Conservation (phyloP, 495 filamentous ascomycete genomes). For the Jackrogersella minutella region DNA sequence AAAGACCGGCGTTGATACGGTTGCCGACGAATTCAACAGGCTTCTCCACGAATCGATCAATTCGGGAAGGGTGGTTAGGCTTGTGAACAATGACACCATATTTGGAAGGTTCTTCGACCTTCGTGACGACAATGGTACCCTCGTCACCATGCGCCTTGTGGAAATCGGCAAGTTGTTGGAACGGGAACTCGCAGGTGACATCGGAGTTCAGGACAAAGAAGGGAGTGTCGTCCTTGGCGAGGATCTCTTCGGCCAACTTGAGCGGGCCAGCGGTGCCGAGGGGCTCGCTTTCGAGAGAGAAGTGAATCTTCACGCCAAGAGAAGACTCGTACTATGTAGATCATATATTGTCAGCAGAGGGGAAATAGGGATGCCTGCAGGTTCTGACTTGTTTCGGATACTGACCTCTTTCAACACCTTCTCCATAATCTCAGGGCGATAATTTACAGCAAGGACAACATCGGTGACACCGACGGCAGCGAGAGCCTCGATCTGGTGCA, state of each 20-base stretch:
- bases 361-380: conserved; percentile 4
- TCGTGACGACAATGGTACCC: conserved; percentile 98
- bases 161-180: conserved; percentile 86
- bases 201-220: conserved; percentile 99
- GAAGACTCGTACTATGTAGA: conserved; percentile 79
- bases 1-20: conserved; percentile 99
- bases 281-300: conserved; percentile 95
- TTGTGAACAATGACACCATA: conserved; percentile 99
- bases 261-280: conserved; percentile 95
- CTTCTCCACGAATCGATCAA: conserved; percentile 99
- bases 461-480: conserved; percentile 96
- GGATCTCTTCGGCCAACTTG: conserved; percentile 92
- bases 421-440: conserved; percentile 96
- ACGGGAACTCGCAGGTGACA: conserved; percentile 98
- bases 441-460: conserved; percentile 98
- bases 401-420: conserved; percentile 63
- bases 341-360: conserved; percentile 17
- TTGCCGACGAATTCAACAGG: conserved; percentile 99
- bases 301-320: conserved; percentile 93
- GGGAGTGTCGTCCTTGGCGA: conserved; percentile 90
- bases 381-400: conserved; percentile 20
- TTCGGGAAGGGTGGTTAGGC: conserved; percentile 87
- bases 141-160: conserved; percentile 93
- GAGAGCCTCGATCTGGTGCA: conserved; percentile 95
- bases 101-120: conserved; percentile 98